Conservation (phyloP, 352 stramenopile species). For the Globisporangium orthogonon region DNA sequence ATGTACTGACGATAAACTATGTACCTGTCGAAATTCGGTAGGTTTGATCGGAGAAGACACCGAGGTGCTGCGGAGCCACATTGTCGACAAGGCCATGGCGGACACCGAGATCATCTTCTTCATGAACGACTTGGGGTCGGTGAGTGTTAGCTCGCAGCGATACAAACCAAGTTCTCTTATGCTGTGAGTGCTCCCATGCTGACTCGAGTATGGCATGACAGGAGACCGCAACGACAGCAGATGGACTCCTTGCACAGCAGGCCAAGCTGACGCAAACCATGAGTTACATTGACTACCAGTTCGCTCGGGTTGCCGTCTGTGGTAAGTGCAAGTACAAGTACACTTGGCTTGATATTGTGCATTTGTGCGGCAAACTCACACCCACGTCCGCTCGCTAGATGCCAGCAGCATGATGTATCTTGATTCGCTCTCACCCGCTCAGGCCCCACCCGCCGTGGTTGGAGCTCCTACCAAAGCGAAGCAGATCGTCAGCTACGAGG, state of each 20-base stretch:
- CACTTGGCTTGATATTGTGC: neutral
- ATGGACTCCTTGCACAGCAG: slow-evolving; percentile 43
- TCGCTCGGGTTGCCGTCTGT: slow-evolving; percentile 16
- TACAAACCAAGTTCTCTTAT: neutral
- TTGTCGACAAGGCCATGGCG: slow-evolving; percentile 53
- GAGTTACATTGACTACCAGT: slow-evolving; percentile 36
- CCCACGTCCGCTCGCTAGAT: neutral
- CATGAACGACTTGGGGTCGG: slow-evolving; percentile 65
- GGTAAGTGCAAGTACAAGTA: slow-evolving; percentile 6
- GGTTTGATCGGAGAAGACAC: slow-evolving; percentile 38
- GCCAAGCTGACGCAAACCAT: slow-evolving; percentile 33
- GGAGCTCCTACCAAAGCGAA: neutral
- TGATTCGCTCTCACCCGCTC: neutral
- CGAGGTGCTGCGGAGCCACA: slow-evolving; percentile 30
- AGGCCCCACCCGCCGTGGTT: neutral
- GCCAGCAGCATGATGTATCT: slow-evolving; percentile 1
- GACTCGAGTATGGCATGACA: slow-evolving; percentile 6
- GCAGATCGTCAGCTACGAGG: slow-evolving; percentile 15
- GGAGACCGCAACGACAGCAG: slow-evolving; percentile 34
- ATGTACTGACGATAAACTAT: neutral
- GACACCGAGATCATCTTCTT: slow-evolving; percentile 71
- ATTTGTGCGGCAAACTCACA: neutral
- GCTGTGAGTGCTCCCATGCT: too few species aligned
- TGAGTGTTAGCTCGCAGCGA: slow-evolving; percentile 10
- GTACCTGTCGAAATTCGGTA: slow-evolving; percentile 5